Evolutionary conservation across 257 asterid genomes (phyloP), one percentile per base, ranked within the genome.

Genomic region (Oldenlandia corymbosa): DNA sequence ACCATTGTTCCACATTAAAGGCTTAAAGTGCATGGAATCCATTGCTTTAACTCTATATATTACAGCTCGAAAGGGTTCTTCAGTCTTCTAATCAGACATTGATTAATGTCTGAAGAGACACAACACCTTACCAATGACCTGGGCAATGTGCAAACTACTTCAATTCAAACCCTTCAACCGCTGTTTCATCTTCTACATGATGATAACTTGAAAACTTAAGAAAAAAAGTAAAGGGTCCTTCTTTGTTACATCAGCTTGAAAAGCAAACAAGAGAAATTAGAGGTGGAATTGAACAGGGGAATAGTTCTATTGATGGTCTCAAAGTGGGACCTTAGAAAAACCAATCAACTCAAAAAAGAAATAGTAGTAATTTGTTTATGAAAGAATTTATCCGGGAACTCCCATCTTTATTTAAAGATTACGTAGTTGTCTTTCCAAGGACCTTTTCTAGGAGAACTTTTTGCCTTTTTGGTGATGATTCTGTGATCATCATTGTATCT

Each of bases 261-360:
- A 28, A 46, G 45, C 43, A 11, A 46, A 17, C 58, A 7, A n/a
- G n/a, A 46, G 11, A 61, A 47, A 37, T n/a, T 23, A 4, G 53
- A 11, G 20, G 48, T 21, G 61, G n/a, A 20, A 55, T 2, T 1
- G 36, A 45, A 49, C 53, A 54, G n/a, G n/a, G 60, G n/a, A n/a
- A n/a, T n/a, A n/a, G n/a, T n/a, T n/a, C n/a, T n/a, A n/a, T n/a
- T n/a, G n/a, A n/a, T n/a, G n/a, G n/a, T n/a, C n/a, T n/a, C 32
- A 30, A 24, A 51, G 61, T 58, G 68, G 75, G 78, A 50, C 60
- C 78, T 2, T 16, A n/a, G 51, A 28, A 36, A 36, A n/a, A n/a
- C 65, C 30, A 42, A 56, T 47, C 60, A 51, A 34, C 41, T 45
- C 59, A 5, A 20, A 41, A 3, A 18, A 1, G 47, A 2, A 14